Conservation (phyloP, 345 rosid genomes). For the Hevea brasiliensis region DNA sequence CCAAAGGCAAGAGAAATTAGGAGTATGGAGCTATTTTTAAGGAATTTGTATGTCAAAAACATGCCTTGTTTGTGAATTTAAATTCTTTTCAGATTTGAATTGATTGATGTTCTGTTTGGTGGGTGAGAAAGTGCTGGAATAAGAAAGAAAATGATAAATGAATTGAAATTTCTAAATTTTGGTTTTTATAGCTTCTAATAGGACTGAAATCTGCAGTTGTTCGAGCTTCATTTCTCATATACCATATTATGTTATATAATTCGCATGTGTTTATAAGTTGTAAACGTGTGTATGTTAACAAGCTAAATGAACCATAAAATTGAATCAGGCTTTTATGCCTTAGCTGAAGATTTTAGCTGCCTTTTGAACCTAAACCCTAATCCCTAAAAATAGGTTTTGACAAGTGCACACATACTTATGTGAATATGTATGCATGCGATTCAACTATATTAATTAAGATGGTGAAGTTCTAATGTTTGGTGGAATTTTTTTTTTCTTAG, state of each 20-base stretch:
- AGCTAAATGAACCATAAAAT: neutral
- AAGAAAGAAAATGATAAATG: neutral
- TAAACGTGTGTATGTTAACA: neutral
- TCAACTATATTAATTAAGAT: neutral
- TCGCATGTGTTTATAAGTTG: neutral
- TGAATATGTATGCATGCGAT: neutral
- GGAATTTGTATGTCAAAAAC: neutral
- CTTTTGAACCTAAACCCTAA: neutral
- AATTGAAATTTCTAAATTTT: neutral
- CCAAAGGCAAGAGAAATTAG: no score
- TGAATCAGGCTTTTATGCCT: neutral
- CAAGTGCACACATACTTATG: neutral
- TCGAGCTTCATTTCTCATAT: neutral
- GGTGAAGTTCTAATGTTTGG: slow-evolving; percentile 3
- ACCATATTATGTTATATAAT: neutral
- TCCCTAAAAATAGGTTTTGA: neutral
- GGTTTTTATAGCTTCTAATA: neutral
- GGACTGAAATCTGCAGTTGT: neutral
- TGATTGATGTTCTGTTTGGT: neutral
- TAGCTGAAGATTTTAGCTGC: neutral
- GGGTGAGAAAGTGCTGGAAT: neutral
- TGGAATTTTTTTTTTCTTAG: slow-evolving; percentile 4
- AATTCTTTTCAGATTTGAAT: neutral
- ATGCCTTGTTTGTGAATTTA: neutral
- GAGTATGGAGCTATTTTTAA: neutral